These are phyloP conservation scores for Setaria italica DNA, from an alignment of 202 grass and related monocot species.

Conservation along the genomic window DNA sequence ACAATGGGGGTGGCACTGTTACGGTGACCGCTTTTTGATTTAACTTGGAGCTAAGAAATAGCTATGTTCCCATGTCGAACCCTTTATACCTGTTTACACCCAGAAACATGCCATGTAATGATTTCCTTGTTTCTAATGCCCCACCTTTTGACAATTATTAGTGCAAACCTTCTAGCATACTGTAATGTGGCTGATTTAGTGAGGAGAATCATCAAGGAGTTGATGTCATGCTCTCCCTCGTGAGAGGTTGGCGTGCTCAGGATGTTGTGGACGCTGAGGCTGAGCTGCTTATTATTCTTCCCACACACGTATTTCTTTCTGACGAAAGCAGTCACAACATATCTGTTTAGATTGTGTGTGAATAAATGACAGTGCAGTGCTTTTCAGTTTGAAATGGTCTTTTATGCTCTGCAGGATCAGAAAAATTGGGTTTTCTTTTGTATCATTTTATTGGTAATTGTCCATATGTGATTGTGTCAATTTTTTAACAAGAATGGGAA, in stretches of 20 bases:
- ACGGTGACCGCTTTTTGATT: not conserved
- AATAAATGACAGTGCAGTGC: not conserved
- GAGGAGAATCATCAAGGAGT: not conserved
- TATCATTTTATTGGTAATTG: not conserved
- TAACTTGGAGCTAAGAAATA: not conserved
- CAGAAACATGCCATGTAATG: not conserved
- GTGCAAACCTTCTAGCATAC: constrained; percentile 24
- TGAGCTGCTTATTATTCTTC: not conserved
- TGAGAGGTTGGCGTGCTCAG: not conserved
- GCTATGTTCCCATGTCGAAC: not conserved
- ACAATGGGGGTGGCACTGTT: constrained; percentile 11
- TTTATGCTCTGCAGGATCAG: not conserved
- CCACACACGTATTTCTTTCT: not conserved
- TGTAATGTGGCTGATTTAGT: not conserved
- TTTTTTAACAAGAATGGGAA: not conserved
- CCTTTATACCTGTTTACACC: not conserved
- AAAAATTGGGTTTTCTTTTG: not conserved
- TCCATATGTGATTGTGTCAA: constrained; percentile 4
- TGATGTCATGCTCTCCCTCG: not conserved
- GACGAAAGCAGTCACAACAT: not conserved
- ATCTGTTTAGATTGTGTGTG: not conserved
- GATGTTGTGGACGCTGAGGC: not conserved
- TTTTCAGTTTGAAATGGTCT: not conserved
- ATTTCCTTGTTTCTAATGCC: not conserved
- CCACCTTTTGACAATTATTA: not conserved